Conservation (phyloP, 305 asterid species). For the Fraxinus sp. region DNA sequence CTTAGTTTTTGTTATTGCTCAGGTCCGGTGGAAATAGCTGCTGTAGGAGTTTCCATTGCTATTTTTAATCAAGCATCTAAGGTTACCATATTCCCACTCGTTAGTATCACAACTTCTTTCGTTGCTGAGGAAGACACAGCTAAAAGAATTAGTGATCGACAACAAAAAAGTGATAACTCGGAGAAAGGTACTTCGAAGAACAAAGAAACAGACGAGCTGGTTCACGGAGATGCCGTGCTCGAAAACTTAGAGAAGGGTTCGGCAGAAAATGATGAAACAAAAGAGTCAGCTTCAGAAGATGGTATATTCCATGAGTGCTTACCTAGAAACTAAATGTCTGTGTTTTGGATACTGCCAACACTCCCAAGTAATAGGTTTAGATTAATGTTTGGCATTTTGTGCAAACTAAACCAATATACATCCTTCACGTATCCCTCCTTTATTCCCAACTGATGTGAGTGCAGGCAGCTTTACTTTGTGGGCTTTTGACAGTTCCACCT, state of each 20-base stretch:
- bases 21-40: slow-evolving; percentile 87
- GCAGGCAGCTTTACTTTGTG: not conserved
- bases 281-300: slow-evolving; percentile 21
- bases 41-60: slow-evolving; percentile 89
- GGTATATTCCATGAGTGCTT: slow-evolving; percentile 27
- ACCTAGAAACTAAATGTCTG: not conserved
- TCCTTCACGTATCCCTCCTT: not conserved
- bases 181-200: slow-evolving; percentile 41
- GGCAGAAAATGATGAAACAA: slow-evolving; percentile 20
- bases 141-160: slow-evolving; percentile 34
- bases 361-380: not conserved
- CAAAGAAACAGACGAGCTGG: slow-evolving; percentile 19
- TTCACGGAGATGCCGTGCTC: slow-evolving; percentile 5
- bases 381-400: not conserved
- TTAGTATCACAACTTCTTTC: slow-evolving; percentile 87
- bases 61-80: slow-evolving; percentile 85
- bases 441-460: not conserved
- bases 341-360: not conserved
- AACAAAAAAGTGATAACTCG: slow-evolving; percentile 28
- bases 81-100: slow-evolving; percentile 88
- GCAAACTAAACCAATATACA: not conserved
- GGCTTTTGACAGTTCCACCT: not conserved
- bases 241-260: slow-evolving; percentile 30
- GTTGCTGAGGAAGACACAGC: slow-evolving; percentile 89
- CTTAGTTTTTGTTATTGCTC: not conserved